phyloP scores from a whole-genome alignment of 139 green algal species.

The Chara braunii region DNA sequence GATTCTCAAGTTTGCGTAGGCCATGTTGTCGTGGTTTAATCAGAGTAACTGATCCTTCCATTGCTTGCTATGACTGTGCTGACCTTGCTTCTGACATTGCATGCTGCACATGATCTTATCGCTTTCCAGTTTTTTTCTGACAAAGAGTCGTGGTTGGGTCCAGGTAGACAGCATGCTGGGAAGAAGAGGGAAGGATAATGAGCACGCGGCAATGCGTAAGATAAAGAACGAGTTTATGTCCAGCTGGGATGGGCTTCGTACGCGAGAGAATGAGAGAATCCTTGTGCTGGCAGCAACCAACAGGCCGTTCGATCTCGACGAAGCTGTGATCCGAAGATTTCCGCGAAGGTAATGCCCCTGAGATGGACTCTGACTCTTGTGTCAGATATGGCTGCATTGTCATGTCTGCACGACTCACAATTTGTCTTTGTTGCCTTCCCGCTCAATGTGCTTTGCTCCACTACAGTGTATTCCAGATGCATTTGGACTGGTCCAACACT shows the following conservation, averaged over 20 bases:
- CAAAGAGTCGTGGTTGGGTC: too few species aligned
- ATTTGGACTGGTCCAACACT: too few species aligned
- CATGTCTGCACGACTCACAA: background rate
- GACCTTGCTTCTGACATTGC: conserved; percentile 45
- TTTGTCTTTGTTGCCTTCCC: too few species aligned
- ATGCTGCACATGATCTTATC: too few species aligned
- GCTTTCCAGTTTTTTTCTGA: too few species aligned
- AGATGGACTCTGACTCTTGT: background rate
- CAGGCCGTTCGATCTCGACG: conserved; percentile 64
- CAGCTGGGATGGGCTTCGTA: conserved; percentile 63
- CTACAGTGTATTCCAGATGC: too few species aligned
- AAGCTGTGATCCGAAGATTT: conserved; percentile 61
- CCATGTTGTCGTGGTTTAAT: too few species aligned
- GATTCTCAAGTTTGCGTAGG: too few species aligned
- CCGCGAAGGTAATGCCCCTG: conserved; percentile 29
- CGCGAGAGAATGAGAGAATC: conserved; percentile 48
- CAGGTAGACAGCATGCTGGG: conserved; percentile 57
- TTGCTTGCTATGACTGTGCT: too few species aligned
- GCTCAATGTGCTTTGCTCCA: too few species aligned
- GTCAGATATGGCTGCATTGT: background rate
- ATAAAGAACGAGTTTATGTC: conserved; percentile 71
- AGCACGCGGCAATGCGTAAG: conserved; percentile 66
- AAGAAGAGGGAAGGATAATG: conserved; percentile 29
- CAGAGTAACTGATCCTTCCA: too few species aligned
- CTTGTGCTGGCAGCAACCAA: conserved; percentile 72